Conservation (phyloP, 306 rosid genomes). For the Prinsepia uniflora region DNA sequence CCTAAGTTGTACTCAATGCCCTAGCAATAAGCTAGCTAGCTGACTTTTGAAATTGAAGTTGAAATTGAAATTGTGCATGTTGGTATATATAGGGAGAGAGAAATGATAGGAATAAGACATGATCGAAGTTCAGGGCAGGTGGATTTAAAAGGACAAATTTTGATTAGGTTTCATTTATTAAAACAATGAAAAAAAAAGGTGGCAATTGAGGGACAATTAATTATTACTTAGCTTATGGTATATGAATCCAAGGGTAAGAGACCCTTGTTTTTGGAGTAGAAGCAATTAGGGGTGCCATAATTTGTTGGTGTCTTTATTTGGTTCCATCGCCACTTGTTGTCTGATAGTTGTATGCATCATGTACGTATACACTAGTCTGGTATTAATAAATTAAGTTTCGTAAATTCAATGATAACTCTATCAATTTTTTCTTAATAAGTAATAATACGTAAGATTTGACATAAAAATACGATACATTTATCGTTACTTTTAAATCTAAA, state of each 20-base stretch:
- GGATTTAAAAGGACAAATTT: slow-evolving; percentile 8
- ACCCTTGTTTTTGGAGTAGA: slow-evolving; percentile 29
- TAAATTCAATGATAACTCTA: too few relatives aligned
- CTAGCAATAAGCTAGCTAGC: background rate
- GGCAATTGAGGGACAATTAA: background rate
- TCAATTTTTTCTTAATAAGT: too few relatives aligned
- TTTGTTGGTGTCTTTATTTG: slow-evolving; percentile 16
- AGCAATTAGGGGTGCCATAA: background rate
- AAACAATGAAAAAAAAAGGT: slow-evolving; percentile 15
- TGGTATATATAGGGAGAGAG: slow-evolving; percentile 12
- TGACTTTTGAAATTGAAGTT: background rate
- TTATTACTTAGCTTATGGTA: slow-evolving; percentile 12
- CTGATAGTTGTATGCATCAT: background rate
- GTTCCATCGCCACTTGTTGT: slow-evolving; percentile 5
- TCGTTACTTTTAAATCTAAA: background rate
- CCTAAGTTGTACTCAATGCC: too few relatives aligned
- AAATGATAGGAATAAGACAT: background rate
- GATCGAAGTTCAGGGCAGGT: background rate
- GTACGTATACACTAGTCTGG: background rate
- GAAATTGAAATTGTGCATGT: background rate
- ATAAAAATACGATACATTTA: background rate
- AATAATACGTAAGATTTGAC: too few relatives aligned
- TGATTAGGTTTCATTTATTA: slow-evolving; percentile 8
- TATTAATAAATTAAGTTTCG: too few relatives aligned
- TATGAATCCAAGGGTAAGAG: slow-evolving; percentile 17